Conservation (phyloP, 768 basidiomycete genomes). For the Lentinula boryana region DNA sequence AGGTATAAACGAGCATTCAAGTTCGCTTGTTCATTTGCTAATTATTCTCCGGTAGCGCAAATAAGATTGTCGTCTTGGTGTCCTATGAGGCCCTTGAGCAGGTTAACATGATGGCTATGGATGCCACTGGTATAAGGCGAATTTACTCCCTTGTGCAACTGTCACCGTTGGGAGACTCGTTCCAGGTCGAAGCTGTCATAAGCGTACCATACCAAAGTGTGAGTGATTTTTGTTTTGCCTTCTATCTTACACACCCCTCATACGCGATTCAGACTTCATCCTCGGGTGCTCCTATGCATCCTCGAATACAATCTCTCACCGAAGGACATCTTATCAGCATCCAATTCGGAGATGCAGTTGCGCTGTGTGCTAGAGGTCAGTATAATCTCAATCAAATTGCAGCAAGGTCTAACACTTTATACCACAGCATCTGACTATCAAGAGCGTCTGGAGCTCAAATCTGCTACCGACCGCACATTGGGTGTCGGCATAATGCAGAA, state of each 20-base stretch:
- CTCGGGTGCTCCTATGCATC: conserved; percentile 67
- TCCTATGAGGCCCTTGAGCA: conserved; percentile 62
- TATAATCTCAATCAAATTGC: neutral
- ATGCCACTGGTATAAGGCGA: conserved; percentile 43
- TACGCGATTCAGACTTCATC: conserved; percentile 43
- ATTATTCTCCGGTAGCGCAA: conserved; percentile 28
- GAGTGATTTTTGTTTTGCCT: conserved; percentile 17
- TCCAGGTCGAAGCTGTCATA: conserved; percentile 43
- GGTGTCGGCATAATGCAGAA: conserved; percentile 57
- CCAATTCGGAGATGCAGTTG: conserved; percentile 74
- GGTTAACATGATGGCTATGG: conserved; percentile 28
- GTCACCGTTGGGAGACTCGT: conserved; percentile 30
- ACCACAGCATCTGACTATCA: conserved; percentile 59
- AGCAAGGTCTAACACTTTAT: neutral
- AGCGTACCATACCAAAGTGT: conserved; percentile 77
- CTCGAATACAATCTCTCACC: conserved; percentile 56
- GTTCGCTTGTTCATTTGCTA: conserved; percentile 4
- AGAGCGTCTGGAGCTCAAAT: conserved; percentile 69
- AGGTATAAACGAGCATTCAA: conserved; percentile 29
- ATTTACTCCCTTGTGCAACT: conserved; percentile 60
- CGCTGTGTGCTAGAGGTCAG: conserved; percentile 61
- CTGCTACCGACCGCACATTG: conserved; percentile 58
- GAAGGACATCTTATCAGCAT: conserved; percentile 55
- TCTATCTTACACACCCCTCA: neutral
- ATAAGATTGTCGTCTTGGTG: conserved; percentile 53